Evolutionary conservation across 2,329 filamentous ascomycete genomes (phyloP).

Genomic region (Pezicula carpinea): DNA sequence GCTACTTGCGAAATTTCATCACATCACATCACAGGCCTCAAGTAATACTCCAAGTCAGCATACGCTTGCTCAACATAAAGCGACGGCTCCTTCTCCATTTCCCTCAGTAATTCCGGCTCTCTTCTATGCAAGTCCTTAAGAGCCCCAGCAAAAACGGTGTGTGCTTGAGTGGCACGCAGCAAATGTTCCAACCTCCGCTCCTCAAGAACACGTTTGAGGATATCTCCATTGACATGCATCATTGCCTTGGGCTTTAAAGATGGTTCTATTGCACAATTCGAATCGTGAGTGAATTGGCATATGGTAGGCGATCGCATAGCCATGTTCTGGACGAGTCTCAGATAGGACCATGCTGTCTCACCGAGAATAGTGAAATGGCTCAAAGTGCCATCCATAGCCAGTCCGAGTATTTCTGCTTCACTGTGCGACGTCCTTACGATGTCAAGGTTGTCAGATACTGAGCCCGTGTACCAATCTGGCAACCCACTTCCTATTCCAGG

Average conservation of each 20-base stretch:
- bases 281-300: constrained; percentile 42
- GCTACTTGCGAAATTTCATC: too few species aligned
- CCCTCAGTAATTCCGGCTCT: constrained; percentile 4
- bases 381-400: constrained; percentile 65
- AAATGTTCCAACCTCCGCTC: constrained; percentile 40
- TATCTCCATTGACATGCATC: constrained; percentile 65
- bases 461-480: too few species aligned
- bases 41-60: constrained; percentile 47
- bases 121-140: constrained; percentile 46
- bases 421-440: constrained; percentile 10
- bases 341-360: constrained; percentile 57
- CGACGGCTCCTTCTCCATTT: constrained; percentile 23
- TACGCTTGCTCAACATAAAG: constrained; percentile 47
- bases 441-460: neutral
- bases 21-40: constrained; percentile 44
- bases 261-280: constrained; percentile 31
- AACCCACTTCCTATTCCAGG: constrained; percentile 21
- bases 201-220: constrained; percentile 51
- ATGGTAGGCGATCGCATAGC: constrained; percentile 43
- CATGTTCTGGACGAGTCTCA: constrained; percentile 71
- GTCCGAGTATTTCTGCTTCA: constrained; percentile 50
- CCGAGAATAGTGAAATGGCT: constrained; percentile 65
- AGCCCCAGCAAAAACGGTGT: constrained; percentile 40
- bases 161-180: constrained; percentile 22
- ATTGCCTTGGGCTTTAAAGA: constrained; percentile 35